A percentile compares a stretch with the other conserved stretches of the same genome.
Evolutionary conservation across 352 stramenopile species (phyloP).

Genomic region (Pythium scleroteichum): DNA sequence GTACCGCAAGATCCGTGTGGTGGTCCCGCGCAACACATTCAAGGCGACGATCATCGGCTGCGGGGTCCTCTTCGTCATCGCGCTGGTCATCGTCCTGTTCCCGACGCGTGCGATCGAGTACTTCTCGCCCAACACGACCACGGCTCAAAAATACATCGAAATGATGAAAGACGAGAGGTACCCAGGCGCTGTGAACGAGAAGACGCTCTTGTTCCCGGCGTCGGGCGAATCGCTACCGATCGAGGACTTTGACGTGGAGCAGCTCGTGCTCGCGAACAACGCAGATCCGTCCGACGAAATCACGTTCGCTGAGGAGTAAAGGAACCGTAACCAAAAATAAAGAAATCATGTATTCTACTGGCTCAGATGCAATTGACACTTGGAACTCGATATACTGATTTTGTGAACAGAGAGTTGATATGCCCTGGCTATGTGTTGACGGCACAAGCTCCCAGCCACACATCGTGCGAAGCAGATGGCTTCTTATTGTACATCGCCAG

Average conservation of each 20-base stretch:
- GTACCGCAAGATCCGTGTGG: slow-evolving; percentile 16
- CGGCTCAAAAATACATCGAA: slow-evolving; percentile 11
- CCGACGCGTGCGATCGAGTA: slow-evolving; percentile 36
- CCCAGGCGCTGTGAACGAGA: slow-evolving; percentile 17
- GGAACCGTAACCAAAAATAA: no score
- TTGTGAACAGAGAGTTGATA: no score
- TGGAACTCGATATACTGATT: no score
- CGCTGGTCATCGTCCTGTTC: slow-evolving; percentile 31
- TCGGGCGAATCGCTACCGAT: slow-evolving; percentile 16
- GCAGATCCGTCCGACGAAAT: slow-evolving; percentile 6
- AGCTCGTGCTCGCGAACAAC: slow-evolving; percentile 14
- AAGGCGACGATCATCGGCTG: slow-evolving; percentile 46
- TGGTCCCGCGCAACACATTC: slow-evolving; percentile 27
- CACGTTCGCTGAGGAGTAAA: slow-evolving; percentile 1
- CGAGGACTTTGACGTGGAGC: slow-evolving; percentile 17
- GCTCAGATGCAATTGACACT: no score
- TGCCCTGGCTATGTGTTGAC: no score
- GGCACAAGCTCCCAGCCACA: no score
- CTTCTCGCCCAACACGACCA: slow-evolving; percentile 21
- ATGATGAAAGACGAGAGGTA: slow-evolving; percentile 15
- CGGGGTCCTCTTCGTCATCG: slow-evolving; percentile 31
- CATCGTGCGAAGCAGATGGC: no score
- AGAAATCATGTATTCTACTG: no score
- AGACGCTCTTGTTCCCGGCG: slow-evolving; percentile 22
- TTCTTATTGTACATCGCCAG: no score